phyloP scores from a whole-genome alignment of 1,139 yeast genomes.

The Sugiyamaella novakii region DNA sequence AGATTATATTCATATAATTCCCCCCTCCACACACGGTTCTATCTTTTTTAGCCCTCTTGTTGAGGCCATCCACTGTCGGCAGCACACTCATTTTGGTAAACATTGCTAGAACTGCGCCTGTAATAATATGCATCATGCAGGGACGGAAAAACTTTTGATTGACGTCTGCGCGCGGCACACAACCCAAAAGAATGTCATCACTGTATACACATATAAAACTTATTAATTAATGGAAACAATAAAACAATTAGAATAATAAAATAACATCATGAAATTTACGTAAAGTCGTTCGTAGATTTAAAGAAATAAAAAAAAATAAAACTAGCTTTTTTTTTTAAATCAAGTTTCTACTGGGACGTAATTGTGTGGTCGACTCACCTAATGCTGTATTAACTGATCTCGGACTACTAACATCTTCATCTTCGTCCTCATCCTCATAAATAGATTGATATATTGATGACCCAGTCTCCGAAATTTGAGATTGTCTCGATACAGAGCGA shows the following conservation, averaged over 20 bases:
- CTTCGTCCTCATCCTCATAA: conserved; percentile 4
- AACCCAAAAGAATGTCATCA: not conserved
- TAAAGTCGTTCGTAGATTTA: not conserved
- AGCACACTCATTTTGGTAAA: no score
- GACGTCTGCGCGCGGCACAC: not conserved
- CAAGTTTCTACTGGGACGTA: no score
- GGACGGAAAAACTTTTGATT: not conserved
- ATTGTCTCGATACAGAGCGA: conserved; percentile 7
- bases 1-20: no score
- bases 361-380: not conserved
- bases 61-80: no score
- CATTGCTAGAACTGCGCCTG: no score
- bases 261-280: conserved; percentile 1
- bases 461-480: conserved; percentile 7
- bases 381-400: not conserved
- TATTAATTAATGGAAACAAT: not conserved
- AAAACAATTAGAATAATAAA: not conserved
- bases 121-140: conserved; percentile 7
- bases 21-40: no score
- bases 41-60: no score
- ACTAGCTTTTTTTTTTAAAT: not conserved
- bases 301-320: not conserved
- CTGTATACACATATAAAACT: not conserved
- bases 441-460: conserved; percentile 12
- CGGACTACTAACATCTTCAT: not conserved